Evolutionary conservation across 2,329 filamentous ascomycete genomes (phyloP).

Genomic region (Penicillium sp.): DNA sequence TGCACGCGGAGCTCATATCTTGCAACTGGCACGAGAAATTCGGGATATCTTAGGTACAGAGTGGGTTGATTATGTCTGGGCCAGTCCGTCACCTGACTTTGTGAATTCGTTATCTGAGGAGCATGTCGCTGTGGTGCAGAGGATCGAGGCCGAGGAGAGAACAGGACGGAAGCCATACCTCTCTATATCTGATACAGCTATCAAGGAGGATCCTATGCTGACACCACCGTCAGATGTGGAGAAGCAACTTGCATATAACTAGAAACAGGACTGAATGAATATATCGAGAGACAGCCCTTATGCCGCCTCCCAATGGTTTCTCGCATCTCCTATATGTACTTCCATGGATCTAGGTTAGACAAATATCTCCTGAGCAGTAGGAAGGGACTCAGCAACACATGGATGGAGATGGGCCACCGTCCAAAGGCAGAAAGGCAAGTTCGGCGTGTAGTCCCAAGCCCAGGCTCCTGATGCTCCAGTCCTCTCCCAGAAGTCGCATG

Average conservation of each 20-base stretch:
- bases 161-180: constrained; percentile 8
- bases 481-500: constrained; percentile 41
- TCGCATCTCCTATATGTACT: neutral
- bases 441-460: neutral
- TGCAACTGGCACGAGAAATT: constrained; percentile 39
- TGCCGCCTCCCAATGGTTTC: neutral
- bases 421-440: neutral
- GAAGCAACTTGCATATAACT: constrained; percentile 23
- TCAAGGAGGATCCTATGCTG: constrained; percentile 19
- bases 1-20: constrained; percentile 35
- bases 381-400: neutral
- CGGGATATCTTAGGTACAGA: constrained; percentile 40
- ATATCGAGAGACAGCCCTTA: neutral
- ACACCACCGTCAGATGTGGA: constrained; percentile 36
- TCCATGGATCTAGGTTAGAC: neutral
- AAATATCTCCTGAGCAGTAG: neutral
- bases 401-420: neutral
- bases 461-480: neutral
- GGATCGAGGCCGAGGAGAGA: constrained; percentile 12
- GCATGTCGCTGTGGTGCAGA: constrained; percentile 24
- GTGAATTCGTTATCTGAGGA: constrained; percentile 37
- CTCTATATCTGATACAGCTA: constrained; percentile 2
- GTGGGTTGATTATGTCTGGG: constrained; percentile 50
- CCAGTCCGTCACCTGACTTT: constrained; percentile 44
- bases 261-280: constrained; percentile 3